Percentiles rank a stretch among this genome's conserved stretches.
These are phyloP conservation scores for Allium sativum DNA, from an alignment of 106 monocot species.

Conservation along the genomic window DNA sequence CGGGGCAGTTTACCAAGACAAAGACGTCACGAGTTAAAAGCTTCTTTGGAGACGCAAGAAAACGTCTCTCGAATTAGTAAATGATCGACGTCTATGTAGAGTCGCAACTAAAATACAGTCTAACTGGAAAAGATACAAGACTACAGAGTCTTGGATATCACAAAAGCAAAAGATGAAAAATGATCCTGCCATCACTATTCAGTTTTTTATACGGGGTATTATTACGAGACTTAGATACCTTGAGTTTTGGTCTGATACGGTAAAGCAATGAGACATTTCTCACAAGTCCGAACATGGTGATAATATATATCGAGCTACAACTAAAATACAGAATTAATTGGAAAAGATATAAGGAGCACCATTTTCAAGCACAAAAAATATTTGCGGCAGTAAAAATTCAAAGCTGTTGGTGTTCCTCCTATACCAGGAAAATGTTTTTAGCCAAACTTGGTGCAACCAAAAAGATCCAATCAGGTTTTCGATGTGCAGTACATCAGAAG, in stretches of 20 bases:
- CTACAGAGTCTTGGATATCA: conserved; percentile 24
- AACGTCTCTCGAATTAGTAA: neutral
- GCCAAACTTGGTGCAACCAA: conserved; percentile 15
- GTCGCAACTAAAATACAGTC: conserved; percentile 31
- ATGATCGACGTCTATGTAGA: conserved; percentile 1
- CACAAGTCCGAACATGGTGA: neutral
- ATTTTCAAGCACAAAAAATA: too few species aligned
- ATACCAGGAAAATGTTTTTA: conserved; percentile 10
- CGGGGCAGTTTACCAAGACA: conserved; percentile 10
- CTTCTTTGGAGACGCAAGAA: neutral
- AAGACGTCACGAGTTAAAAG: neutral
- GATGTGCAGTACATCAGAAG: conserved; percentile 5
- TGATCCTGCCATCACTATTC: conserved; percentile 3
- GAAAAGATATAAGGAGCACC: too few species aligned
- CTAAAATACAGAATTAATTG: neutral
- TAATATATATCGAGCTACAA: conserved; percentile 1
- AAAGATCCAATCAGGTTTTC: conserved; percentile 22
- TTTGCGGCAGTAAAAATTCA: conserved; percentile 34
- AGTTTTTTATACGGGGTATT: conserved; percentile 14
- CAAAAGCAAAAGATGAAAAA: neutral
- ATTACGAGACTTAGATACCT: conserved; percentile 8
- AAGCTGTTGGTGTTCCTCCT: conserved; percentile 36
- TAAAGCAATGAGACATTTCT: neutral
- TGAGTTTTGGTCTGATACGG: neutral
- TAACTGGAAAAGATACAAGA: conserved; percentile 24